Conservation (phyloP, 371 early-diverging fungal genomes). For the Mortierella sp. region DNA sequence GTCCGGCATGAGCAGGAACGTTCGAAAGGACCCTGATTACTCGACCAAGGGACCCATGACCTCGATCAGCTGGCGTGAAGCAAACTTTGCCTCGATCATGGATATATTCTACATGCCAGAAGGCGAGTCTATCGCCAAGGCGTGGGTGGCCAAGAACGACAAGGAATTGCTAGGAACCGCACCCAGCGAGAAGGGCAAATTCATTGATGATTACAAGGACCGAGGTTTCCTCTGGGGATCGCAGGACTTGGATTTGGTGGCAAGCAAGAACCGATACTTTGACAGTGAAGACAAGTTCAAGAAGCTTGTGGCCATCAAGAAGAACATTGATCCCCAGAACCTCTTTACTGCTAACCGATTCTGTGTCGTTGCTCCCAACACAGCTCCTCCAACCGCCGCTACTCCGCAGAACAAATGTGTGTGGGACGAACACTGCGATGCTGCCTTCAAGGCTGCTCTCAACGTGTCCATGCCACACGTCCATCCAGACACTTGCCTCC, state of each 20-base stretch:
- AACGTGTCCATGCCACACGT: no score
- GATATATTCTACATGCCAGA: no score
- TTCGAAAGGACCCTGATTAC: conserved; percentile 43
- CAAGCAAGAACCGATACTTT: conserved; percentile 3
- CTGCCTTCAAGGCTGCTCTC: no score
- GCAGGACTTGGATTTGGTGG: conserved; percentile 32
- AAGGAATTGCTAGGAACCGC: no score
- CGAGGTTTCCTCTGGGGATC: conserved; percentile 53
- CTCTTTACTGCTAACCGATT: conserved; percentile 50
- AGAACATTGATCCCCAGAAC: conserved; percentile 19
- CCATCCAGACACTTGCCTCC: no score
- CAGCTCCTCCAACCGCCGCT: no score
- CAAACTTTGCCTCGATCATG: no score
- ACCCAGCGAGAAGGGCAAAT: conserved; percentile 8
- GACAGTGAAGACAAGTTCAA: conserved; percentile 28
- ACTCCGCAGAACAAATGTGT: no score
- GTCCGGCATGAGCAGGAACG: conserved; percentile 17
- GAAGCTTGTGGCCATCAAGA: conserved; percentile 21
- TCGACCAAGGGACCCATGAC: conserved; percentile 14
- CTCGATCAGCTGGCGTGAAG: not conserved
- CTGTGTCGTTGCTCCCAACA: no score
- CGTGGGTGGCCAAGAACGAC: no score
- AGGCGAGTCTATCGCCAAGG: no score
- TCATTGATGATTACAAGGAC: conserved; percentile 33
- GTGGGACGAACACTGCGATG: no score